Base-by-base conservation (phyloP, 2,329 filamentous ascomycete species). In the Calonectria naviculata region DNA sequence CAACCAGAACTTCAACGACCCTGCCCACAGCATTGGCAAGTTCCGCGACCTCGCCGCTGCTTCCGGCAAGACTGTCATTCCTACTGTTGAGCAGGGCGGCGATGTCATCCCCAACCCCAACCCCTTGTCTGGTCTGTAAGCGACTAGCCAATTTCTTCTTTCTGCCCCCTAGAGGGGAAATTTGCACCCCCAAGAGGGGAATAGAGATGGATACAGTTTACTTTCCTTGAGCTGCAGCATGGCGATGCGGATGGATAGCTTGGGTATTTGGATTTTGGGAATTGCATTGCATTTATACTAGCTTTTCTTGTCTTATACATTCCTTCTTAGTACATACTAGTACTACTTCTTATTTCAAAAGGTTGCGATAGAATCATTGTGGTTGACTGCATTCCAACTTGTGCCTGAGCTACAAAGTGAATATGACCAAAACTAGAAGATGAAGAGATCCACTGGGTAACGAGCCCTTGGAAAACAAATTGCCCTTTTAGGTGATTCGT, bases 1-100 rank as follows among this genome's bases (percentile, higher is more conserved):
- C 80, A 89, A 89, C 80, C 85, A 87, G 78, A 81, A 83, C 77
- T 84, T 85, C n/a, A 73, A 80, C 29, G 79, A 76, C 76, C 76
- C 78, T 70, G 81, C 82, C 58, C 78, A 81, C 71, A 86, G 81
- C 54, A 81, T 87, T 21, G 71, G 78, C 17, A 78, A 77, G 28
- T 82, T 86, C 78, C 81, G 79, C 75, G 78, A 79, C 19, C 74
- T 82, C 2, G 85, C 85, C 10, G 82, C 81, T 21, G 54, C 67
- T 17, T 82, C 81, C 15, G 75, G 67, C 7, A 67, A 73, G 3
- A 81, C 83, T 0, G 73, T 81, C 12, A 75, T 83, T 9, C 84
- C 83, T 21, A 65, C 76, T 4, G 60, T 72, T 4, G 68, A 83
- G 49, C 81, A 83, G 75, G 83, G 82, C 12, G 85, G 85, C 36